Base-by-base conservation (phyloP, 257 asterid genomes). In the Salvia splendens region DNA sequence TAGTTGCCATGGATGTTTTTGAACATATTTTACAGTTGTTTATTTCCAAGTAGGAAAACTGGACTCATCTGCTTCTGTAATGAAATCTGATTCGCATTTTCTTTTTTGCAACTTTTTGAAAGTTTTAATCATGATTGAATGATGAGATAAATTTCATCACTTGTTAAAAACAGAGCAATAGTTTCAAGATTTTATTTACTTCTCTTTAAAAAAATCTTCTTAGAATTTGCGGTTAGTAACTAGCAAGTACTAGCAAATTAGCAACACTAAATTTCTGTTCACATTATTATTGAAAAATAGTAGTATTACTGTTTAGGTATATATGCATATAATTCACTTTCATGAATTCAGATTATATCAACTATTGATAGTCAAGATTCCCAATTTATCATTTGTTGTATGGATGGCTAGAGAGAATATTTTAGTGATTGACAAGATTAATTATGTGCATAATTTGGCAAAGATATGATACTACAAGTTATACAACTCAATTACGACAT, bases 31-130 rank as follows among this genome's bases (percentile, higher is more conserved):
- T 54, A 64, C 68, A 67, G 64, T 66, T 40, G 71, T 55, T 67
- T 45, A 66, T 41, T 50, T 67, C 77, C 75, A 61, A 77, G 65
- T 69, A 53, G 54, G 14, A 3, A 40, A 68, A 8, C 51, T 69
- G 52, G 32, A 9, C 14, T 45, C 5, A 3, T 24, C 47, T 69
- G 64, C 55, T 74, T 36, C 17, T 59, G 64, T 72, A 41, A 42
- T 62, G 67, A 62, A 45, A 75, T 66, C 32, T 14, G 77, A 61
- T 63, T 59, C 74, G 30, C 14, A 48, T 16, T 32, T 58, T 48
- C 42, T 16, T 24, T 58, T 30, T 12, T 65, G 17, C 28, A 4
- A 48, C 54, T 70, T 56, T 68, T 69, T 61, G 7, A 17, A 24
- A 59, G 79, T 77, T 69, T 43, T 51, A 47, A 65, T 64, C 69